phyloP scores from a whole-genome alignment of 164 flowering plant genomes.

The Vitis rupestris region DNA sequence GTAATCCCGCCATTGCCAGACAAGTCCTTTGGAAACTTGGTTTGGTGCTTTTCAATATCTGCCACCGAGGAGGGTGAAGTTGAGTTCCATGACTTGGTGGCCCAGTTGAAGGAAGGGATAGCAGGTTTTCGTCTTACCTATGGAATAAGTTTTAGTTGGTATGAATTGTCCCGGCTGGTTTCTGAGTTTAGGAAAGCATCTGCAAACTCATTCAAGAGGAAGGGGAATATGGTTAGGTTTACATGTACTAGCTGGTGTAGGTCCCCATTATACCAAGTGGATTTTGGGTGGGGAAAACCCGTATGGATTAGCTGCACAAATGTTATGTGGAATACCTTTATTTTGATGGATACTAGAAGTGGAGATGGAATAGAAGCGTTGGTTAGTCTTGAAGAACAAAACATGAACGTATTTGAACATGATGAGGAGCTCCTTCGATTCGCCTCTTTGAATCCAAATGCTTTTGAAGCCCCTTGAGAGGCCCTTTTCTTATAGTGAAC shows the following conservation, averaged over 20 bases:
- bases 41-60: neutral
- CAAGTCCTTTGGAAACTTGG: slow-evolving; percentile 17
- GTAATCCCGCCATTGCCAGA: slow-evolving; percentile 21
- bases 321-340: neutral
- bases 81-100: slow-evolving; percentile 13
- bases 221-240: neutral
- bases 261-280: slow-evolving; percentile 18
- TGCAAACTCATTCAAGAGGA: neutral
- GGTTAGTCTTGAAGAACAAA: slow-evolving; percentile 17
- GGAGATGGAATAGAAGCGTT: slow-evolving; percentile 33
- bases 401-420: slow-evolving; percentile 19
- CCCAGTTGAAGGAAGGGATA: slow-evolving; percentile 8
- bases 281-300: slow-evolving; percentile 40
- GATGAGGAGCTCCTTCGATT: slow-evolving; percentile 15
- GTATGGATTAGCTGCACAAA: slow-evolving; percentile 13
- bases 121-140: neutral
- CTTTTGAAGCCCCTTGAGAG: neutral
- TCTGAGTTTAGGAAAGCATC: neutral
- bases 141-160: neutral
- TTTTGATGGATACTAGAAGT: slow-evolving; percentile 20
- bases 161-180: neutral
- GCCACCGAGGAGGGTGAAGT: neutral
- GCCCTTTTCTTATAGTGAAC: no score
- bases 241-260: slow-evolving; percentile 20
- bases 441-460: slow-evolving; percentile 12